These are phyloP conservation scores for Myxozyma mucilagina DNA, from an alignment of 805 yeast species.

Conservation along the genomic window DNA sequence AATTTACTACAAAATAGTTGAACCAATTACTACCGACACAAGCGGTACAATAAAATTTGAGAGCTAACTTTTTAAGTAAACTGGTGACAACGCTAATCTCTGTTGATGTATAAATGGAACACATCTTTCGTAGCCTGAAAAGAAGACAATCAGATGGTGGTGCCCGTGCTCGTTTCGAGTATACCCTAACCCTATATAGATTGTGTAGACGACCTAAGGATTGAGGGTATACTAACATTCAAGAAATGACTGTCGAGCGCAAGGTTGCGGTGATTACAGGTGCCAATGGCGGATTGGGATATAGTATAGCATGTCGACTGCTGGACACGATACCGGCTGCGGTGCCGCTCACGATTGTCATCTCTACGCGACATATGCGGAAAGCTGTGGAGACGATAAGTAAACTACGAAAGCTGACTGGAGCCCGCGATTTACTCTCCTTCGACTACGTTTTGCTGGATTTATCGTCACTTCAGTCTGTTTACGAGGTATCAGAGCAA, in stretches of 20 bases:
- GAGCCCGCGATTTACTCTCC: constrained; percentile 55
- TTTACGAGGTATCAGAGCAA: constrained; percentile 72
- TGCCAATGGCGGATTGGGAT: constrained; percentile 65
- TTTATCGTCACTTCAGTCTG: constrained; percentile 84
- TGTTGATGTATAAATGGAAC: too few relatives aligned
- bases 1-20: too few relatives aligned
- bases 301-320: constrained; percentile 79
- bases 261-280: constrained; percentile 46
- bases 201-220: not conserved
- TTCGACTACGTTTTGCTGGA: constrained; percentile 90
- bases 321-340: constrained; percentile 58
- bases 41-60: too few relatives aligned
- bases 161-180: too few relatives aligned
- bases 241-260: constrained; percentile 5
- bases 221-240: not conserved
- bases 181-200: too few relatives aligned
- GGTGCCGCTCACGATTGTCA: constrained; percentile 69
- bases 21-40: too few relatives aligned
- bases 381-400: constrained; percentile 75
- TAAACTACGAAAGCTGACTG: constrained; percentile 46
- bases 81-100: too few relatives aligned
- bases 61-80: too few relatives aligned
- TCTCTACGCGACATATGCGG: constrained; percentile 86
- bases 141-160: too few relatives aligned
- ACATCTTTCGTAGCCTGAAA: too few relatives aligned